phyloP scores from a whole-genome alignment of 441 rosid species.

The Jatropha podagrica region DNA sequence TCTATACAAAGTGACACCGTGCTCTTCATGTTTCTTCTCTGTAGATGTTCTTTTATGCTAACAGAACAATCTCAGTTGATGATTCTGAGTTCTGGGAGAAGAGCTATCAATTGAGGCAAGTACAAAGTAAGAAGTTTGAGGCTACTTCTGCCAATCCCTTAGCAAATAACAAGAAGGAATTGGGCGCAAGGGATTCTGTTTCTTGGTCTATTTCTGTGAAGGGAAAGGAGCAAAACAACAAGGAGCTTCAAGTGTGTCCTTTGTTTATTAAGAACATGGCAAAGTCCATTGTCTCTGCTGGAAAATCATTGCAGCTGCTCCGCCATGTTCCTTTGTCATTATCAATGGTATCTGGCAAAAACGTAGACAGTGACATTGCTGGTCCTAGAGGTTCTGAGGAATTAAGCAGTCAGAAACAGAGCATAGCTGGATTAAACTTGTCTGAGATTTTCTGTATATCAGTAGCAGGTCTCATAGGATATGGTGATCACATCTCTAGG shows the following conservation, averaged over 20 bases:
- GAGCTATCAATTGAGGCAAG: slow-evolving; percentile 64
- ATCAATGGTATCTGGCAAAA: slow-evolving; percentile 35
- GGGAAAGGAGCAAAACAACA: slow-evolving; percentile 50
- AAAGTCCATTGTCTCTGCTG: slow-evolving; percentile 85
- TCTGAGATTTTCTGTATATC: slow-evolving; percentile 77
- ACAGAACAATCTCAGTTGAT: slow-evolving; percentile 57
- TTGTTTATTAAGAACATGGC: slow-evolving; percentile 68
- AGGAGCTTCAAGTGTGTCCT: slow-evolving; percentile 58
- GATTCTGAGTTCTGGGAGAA: slow-evolving; percentile 96
- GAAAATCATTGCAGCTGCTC: slow-evolving; percentile 91
- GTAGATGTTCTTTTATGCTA: slow-evolving; percentile 85
- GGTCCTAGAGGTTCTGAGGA: slow-evolving; percentile 31
- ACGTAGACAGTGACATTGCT: slow-evolving; percentile 31
- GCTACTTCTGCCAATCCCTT: slow-evolving; percentile 26
- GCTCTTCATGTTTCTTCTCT: slow-evolving; percentile 17
- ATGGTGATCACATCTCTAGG: slow-evolving; percentile 66
- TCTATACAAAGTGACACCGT: slow-evolving; percentile 4
- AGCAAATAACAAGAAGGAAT: slow-evolving; percentile 46
- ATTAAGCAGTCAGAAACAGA: slow-evolving; percentile 26
- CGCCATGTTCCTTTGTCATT: slow-evolving; percentile 54
- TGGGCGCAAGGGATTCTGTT: slow-evolving; percentile 39
- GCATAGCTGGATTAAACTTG: slow-evolving; percentile 61
- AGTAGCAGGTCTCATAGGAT: slow-evolving; percentile 73
- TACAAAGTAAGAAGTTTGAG: slow-evolving; percentile 37
- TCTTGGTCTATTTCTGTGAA: slow-evolving; percentile 38